Evolutionary conservation across 306 rosid genomes (phyloP).

Genomic region (Quercus cerris): DNA sequence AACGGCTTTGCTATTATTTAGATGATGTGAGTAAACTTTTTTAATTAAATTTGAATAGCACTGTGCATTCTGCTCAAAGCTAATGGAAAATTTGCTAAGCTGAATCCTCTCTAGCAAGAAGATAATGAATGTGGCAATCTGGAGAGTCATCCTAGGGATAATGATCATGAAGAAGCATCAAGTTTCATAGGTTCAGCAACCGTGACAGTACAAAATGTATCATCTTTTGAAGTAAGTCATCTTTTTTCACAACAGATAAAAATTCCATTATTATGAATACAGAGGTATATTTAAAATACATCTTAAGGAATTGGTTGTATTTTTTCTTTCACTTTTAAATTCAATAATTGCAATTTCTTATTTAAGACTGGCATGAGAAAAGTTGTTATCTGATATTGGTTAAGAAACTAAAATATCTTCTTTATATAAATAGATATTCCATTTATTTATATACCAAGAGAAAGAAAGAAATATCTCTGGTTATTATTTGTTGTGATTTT

Average conservation of each 20-base stretch:
- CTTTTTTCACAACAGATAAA: not conserved
- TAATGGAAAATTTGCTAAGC: not conserved
- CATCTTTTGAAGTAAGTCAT: slow-evolving; percentile 21
- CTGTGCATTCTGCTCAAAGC: not conserved
- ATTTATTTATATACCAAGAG: not conserved
- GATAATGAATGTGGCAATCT: not conserved
- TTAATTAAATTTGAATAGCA: not conserved
- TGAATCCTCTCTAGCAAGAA: slow-evolving; percentile 8
- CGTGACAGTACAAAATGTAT: not conserved
- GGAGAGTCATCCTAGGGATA: not conserved
- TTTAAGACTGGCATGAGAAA: too few relatives aligned
- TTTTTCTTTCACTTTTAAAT: not conserved
- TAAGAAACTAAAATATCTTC: not conserved
- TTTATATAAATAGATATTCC: not conserved
- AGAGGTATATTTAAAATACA: not conserved
- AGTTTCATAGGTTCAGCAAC: not conserved
- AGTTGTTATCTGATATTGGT: too few relatives aligned
- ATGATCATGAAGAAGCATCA: not conserved
- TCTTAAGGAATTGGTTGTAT: not conserved
- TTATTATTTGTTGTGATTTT: not conserved
- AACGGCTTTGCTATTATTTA: slow-evolving; percentile 3
- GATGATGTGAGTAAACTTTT: slow-evolving; percentile 31
- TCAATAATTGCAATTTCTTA: not conserved
- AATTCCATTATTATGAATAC: not conserved
- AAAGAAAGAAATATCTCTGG: not conserved